Conservation (phyloP, 805 yeast species). For the Pichia gijzeniarum region DNA sequence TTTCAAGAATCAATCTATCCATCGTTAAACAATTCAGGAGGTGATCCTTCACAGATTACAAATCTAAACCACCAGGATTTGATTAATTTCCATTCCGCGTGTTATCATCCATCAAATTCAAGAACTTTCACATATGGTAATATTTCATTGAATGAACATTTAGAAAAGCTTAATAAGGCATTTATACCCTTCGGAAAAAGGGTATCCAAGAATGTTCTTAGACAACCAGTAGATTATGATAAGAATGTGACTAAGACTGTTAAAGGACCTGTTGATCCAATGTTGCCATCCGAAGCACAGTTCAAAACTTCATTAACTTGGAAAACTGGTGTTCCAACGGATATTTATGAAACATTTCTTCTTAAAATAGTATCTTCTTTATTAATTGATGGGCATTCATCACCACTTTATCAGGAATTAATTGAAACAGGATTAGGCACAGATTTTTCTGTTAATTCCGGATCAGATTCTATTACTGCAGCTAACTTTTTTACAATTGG, state of each 20-base stretch:
- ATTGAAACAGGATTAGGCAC: constrained; percentile 81
- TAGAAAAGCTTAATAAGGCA: constrained; percentile 47
- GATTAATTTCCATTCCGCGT: constrained; percentile 61
- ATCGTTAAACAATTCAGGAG: constrained; percentile 83
- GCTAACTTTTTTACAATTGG: constrained; percentile 79
- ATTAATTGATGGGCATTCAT: constrained; percentile 84
- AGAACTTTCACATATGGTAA: constrained; percentile 84
- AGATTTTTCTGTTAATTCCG: constrained; percentile 83
- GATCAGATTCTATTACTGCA: constrained; percentile 76
- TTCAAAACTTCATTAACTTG: constrained; percentile 80
- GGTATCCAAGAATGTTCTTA: constrained; percentile 25
- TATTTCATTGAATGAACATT: constrained; percentile 54
- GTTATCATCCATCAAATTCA: constrained; percentile 89
- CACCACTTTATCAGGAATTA: constrained; percentile 80
- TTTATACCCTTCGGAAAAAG: constrained; percentile 51
- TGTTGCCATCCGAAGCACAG: constrained; percentile 61
- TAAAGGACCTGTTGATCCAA: constrained; percentile 79
- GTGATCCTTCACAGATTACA: constrained; percentile 82
- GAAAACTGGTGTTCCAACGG: constrained; percentile 71
- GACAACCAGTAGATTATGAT: constrained; percentile 41
- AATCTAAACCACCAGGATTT: constrained; percentile 68
- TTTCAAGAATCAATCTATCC: constrained; percentile 83
- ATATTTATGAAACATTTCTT: constrained; percentile 63
- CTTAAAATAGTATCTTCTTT: constrained; percentile 65
- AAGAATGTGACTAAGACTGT: constrained; percentile 33